A percentile compares a stretch with the other conserved stretches of the same genome.
Evolutionary conservation across 805 yeast genomes (phyloP).

Genomic region (Cyberlindnera nakhonratchasimensis): DNA sequence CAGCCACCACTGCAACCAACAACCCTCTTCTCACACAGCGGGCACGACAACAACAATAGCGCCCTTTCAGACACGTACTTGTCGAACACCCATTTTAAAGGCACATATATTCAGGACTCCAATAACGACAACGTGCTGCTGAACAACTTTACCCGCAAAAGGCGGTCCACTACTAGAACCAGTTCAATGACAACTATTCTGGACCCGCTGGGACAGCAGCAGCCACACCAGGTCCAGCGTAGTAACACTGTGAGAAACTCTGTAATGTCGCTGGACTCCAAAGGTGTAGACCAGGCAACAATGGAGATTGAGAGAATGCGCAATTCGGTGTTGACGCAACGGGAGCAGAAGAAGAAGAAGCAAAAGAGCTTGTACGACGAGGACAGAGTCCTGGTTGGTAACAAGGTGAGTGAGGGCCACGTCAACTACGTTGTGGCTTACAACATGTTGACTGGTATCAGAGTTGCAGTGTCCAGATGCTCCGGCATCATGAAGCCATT

Average conservation of each 20-base stretch:
- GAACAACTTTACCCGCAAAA: slow-evolving; percentile 29
- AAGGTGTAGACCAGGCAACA: slow-evolving; percentile 35
- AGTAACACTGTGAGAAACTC: slow-evolving; percentile 11
- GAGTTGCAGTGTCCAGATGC: slow-evolving; percentile 91
- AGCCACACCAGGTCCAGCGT: background rate
- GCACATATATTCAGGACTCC: slow-evolving; percentile 35
- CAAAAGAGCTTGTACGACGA: slow-evolving; percentile 43
- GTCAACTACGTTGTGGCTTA: slow-evolving; percentile 91
- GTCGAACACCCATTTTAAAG: slow-evolving; percentile 19
- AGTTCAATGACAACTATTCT: slow-evolving; percentile 5
- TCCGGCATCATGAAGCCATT: slow-evolving; percentile 80
- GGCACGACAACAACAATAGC: background rate
- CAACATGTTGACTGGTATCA: slow-evolving; percentile 94
- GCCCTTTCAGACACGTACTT: background rate
- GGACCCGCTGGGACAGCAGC: slow-evolving; percentile 5
- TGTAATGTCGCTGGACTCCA: slow-evolving; percentile 23
- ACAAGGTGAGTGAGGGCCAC: slow-evolving; percentile 88
- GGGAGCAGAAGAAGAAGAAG: slow-evolving; percentile 36
- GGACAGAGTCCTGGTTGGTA: slow-evolving; percentile 66
- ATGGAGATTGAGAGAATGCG: slow-evolving; percentile 50
- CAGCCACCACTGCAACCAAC: slow-evolving; percentile 7
- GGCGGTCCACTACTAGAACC: slow-evolving; percentile 17
- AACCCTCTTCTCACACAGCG: background rate
- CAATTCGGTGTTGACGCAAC: slow-evolving; percentile 41
- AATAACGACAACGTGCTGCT: slow-evolving; percentile 32